Percentiles rank a stretch among this genome's conserved stretches.
Evolutionary conservation across 768 basidiomycete species (phyloP).

Genomic region (Rhodotorula taiwanensis): DNA sequence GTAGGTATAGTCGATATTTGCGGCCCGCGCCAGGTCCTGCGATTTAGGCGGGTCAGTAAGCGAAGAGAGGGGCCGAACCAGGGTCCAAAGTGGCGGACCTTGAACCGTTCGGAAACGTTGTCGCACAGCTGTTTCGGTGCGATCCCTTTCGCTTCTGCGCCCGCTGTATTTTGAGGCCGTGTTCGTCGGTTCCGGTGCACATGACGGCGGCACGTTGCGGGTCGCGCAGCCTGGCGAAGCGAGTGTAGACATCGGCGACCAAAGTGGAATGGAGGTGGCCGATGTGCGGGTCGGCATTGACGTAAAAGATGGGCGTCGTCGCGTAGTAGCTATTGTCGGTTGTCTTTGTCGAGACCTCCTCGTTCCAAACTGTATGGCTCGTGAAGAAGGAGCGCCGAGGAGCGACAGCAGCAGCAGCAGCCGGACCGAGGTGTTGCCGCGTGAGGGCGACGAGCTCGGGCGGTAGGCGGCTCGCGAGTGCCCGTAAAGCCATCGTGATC

Average conservation of each 20-base stretch:
- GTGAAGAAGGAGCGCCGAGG: too few species aligned
- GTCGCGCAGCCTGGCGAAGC: slow-evolving; percentile 56
- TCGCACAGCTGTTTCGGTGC: slow-evolving; percentile 66
- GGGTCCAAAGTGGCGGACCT: slow-evolving; percentile 49
- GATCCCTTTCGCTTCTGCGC: slow-evolving; percentile 56
- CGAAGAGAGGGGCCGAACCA: too few species aligned
- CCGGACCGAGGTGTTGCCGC: neutral
- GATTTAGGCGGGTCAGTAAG: neutral
- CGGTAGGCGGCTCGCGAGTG: neutral
- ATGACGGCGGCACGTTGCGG: slow-evolving; percentile 52
- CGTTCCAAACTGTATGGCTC: too few species aligned
- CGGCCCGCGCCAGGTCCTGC: slow-evolving; percentile 60
- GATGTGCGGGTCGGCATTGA: slow-evolving; percentile 84
- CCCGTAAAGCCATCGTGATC: neutral
- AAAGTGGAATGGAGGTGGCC: slow-evolving; percentile 81
- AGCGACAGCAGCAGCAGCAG: too few species aligned
- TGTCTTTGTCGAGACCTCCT: too few species aligned
- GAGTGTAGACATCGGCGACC: slow-evolving; percentile 69
- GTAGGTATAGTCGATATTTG: slow-evolving; percentile 60
- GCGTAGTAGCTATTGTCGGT: slow-evolving; percentile 63
- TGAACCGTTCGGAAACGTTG: slow-evolving; percentile 61
- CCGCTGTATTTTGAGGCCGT: slow-evolving; percentile 84
- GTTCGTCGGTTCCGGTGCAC: slow-evolving; percentile 81
- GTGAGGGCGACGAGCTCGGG: neutral
- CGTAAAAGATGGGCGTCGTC: slow-evolving; percentile 91